Percentiles rank a stretch among this genome's conserved stretches.
phyloP scores from a whole-genome alignment of 257 asterid species.

The Nicotiana knightiana region DNA sequence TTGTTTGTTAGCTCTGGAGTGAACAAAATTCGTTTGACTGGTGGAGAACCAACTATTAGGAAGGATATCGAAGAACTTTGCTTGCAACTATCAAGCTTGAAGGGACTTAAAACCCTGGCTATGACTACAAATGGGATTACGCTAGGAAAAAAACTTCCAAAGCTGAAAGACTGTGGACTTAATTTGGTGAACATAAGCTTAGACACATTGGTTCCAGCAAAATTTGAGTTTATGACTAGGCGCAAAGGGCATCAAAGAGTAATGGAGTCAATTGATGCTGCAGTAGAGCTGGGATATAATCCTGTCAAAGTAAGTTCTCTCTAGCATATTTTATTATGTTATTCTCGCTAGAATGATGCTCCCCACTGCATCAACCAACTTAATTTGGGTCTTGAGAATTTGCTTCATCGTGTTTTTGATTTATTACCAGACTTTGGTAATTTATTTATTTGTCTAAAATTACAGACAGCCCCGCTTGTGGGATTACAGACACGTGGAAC shows the following conservation, averaged over 20 bases:
- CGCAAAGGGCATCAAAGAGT: constrained; percentile 92
- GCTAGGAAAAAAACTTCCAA: constrained; percentile 71
- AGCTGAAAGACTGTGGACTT: constrained; percentile 74
- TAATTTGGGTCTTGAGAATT: neutral
- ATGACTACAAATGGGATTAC: constrained; percentile 88
- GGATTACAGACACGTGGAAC: neutral
- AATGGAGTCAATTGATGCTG: constrained; percentile 71
- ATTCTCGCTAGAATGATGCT: neutral
- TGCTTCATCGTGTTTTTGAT: neutral
- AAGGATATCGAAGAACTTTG: constrained; percentile 89
- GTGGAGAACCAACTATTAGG: constrained; percentile 89
- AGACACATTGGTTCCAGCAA: constrained; percentile 90
- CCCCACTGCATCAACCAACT: neutral
- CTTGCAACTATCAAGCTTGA: constrained; percentile 54
- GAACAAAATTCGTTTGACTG: constrained; percentile 82
- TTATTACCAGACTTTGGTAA: neutral
- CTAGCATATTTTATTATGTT: neutral
- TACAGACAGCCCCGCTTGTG: no score
- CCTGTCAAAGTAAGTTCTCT: constrained; percentile 71
- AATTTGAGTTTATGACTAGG: constrained; percentile 89
- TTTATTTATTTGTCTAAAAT: neutral
- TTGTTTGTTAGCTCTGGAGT: constrained; percentile 92
- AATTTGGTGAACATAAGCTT: constrained; percentile 78
- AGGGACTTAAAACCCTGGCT: constrained; percentile 73
- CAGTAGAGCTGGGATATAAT: constrained; percentile 68